Evolutionary conservation across 257 asterid species (phyloP), one percentile per base, ranked within the genome.

Genomic region (Vinca minor): DNA sequence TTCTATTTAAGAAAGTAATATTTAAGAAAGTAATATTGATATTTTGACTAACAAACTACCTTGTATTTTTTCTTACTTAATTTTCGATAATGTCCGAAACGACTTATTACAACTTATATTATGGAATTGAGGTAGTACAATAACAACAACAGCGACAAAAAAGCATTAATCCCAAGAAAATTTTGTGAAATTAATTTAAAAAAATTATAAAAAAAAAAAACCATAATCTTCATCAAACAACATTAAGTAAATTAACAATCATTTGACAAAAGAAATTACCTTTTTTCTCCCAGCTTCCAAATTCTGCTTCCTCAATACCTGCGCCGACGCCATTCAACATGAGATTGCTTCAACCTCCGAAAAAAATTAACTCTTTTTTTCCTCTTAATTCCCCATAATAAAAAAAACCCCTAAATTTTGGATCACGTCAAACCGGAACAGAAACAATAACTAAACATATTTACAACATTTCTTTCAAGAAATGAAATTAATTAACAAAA

Each of bases 291-390:
- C 96, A 74, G 95, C 95, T 82, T 80, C 88, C 81, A 83, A 79
- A 80, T 85, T 88, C 69, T 83, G 84, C 81, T 89, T 89, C 76
- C 72, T 82, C 73, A 75, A 64, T 52, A 80, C 91, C 87, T 89
- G 91, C 70, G 79, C 94, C 78, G 95, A 83, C 82, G 96, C 94
- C 96, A 87, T 89, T 75, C 68, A 32, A 74, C 42, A 15, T 44
- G 32, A 50, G 44, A 64, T n/a, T n/a, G 34, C 48, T 42, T n/a
- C 28, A 12, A 25, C 53, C 7, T 21, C 46, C n/a, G n/a, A 32
- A 56, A 56, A 1, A 56, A 17, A 5, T 17, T 25, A 29, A 21
- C 62, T 56, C 28, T 14, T 5, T 32, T 42, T 31, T 14, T 56
- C 62, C 62, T 56, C 41, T 26, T 31, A 31, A 15, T 15, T 18